Evolutionary conservation across 176 grass and related monocot genomes (phyloP), one percentile per base, ranked within the genome.

Genomic region (Carex littledalei): DNA sequence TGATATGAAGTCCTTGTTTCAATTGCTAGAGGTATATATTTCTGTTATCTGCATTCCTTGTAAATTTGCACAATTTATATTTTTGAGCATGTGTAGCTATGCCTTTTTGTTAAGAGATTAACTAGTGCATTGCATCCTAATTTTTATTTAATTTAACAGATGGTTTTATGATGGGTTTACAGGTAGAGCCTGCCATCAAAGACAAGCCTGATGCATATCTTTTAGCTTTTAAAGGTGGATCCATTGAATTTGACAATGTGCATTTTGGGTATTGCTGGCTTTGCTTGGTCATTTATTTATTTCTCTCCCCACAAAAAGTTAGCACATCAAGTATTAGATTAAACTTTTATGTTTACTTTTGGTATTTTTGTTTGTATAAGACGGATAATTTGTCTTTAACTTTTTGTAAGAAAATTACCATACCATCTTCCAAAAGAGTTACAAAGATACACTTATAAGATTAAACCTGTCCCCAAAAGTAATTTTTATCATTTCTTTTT

Each of bases 1-100:
- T 84, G 96, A 98, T 87, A 94, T 98, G 96, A 95, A 98, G 65
- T 89, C 91, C 55, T 92, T 98, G 96, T 98, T 98, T 90, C 93
- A 98, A 49, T 92, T 98, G 85, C 93, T 98, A 63, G 93, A 98
- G 96, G 96, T 98, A 39, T 5, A 39, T 39, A 81, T 82, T 16
- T 84, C 47, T 50, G 3, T 77, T 55, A 56, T 32, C 24, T 76
- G 20, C 3, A 24, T 8, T 3, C 45, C 72, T 13, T 53, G 20
- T 26, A 34, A 26, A 53, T 55, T 78, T 31, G 10, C 50, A 78
- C 50, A 55, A 39, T 29, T 17, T 34, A 56, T 56, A 31, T 56
- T 20, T 69, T 55, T 54, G 6, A 78, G 56, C 6, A 78, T 55
- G 17, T 34, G 7, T 43, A 71, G 35, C 45, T 71, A 50, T 2